phyloP scores from a whole-genome alignment of 1,284 basidiomycete species.

The Fomitopsis palustris region DNA sequence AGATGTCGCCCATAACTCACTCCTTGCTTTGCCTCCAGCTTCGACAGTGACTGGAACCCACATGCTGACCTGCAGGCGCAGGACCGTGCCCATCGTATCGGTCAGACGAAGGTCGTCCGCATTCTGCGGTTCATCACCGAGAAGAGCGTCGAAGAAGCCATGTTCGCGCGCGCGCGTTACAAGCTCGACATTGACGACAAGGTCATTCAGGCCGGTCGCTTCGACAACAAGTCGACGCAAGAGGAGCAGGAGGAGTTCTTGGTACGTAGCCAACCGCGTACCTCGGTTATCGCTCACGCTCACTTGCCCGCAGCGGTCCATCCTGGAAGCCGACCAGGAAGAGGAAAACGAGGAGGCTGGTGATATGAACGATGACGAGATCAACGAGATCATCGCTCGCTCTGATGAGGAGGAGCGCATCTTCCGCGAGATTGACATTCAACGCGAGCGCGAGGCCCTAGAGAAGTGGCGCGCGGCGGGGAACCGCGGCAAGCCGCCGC shows the following conservation, averaged over 20 bases:
- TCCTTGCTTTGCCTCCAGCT: slow-evolving; percentile 52
- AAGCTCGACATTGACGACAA: slow-evolving; percentile 99
- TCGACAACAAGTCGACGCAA: slow-evolving; percentile 98
- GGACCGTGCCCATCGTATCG: slow-evolving; percentile 99
- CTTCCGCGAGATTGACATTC: slow-evolving; percentile 85
- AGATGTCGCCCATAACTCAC: not conserved
- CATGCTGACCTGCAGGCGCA: slow-evolving; percentile 98
- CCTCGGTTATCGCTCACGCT: slow-evolving; percentile 8
- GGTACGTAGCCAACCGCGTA: slow-evolving; percentile 41
- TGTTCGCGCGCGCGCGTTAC: slow-evolving; percentile 90
- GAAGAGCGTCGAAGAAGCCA: slow-evolving; percentile 97
- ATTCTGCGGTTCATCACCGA: slow-evolving; percentile 97
- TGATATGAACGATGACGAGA: slow-evolving; percentile 96
- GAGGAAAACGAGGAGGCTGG: slow-evolving; percentile 92
- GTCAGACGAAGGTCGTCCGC: slow-evolving; percentile 97
- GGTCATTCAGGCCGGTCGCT: slow-evolving; percentile 98
- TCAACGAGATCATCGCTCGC: slow-evolving; percentile 92
- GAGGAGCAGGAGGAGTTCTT: slow-evolving; percentile 97
- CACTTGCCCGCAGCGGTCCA: slow-evolving; percentile 55
- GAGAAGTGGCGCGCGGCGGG: slow-evolving; percentile 76
- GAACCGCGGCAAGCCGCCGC: slow-evolving; percentile 77
- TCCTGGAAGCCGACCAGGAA: slow-evolving; percentile 87
- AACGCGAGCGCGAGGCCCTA: slow-evolving; percentile 72
- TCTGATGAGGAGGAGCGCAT: slow-evolving; percentile 75
- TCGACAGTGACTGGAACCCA: slow-evolving; percentile 95